Percentiles rank a stretch among this genome's conserved stretches.
Evolutionary conservation across 2,329 filamentous ascomycete species (phyloP).

Genomic region (Torrubiellomyces zombiae): DNA sequence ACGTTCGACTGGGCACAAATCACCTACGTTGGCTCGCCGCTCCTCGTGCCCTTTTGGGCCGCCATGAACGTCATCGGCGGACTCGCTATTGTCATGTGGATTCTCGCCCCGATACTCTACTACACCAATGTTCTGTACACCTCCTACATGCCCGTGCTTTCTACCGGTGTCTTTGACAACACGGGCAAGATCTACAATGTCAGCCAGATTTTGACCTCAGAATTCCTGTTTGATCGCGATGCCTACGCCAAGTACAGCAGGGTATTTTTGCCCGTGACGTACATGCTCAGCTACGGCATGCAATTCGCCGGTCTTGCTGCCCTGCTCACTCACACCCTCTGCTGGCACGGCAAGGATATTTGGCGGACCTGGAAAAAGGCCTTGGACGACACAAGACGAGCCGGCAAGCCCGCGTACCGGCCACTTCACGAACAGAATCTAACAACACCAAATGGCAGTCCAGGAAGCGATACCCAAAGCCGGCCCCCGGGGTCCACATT

Average conservation of each 20-base stretch:
- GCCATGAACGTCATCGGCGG: conserved; percentile 72
- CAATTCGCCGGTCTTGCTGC: conserved; percentile 73
- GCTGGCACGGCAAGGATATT: conserved; percentile 76
- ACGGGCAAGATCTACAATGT: conserved; percentile 67
- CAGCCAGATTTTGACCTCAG: conserved; percentile 56
- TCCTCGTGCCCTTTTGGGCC: conserved; percentile 75
- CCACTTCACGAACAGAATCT: conserved; percentile 17
- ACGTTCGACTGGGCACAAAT: conserved; percentile 90
- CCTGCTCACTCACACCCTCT: conserved; percentile 62
- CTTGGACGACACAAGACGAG: conserved; percentile 42
- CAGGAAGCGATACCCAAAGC: conserved; percentile 7
- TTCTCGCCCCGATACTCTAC: conserved; percentile 63
- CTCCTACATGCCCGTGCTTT: conserved; percentile 75
- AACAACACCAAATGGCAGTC: conserved; percentile 6
- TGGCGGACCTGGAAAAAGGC: conserved; percentile 59
- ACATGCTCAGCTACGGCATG: conserved; percentile 71
- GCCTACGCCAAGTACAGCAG: conserved; percentile 70
- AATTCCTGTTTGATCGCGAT: conserved; percentile 61
- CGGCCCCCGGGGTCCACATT: conserved; percentile 19
- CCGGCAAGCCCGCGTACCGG: conserved; percentile 33
- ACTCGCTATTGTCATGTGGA: conserved; percentile 70
- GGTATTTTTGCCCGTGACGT: conserved; percentile 75
- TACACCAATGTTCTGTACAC: conserved; percentile 68
- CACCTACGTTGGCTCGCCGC: conserved; percentile 70
- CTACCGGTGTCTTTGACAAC: conserved; percentile 73